Evolutionary conservation across 352 stramenopile genomes (phyloP).

Genomic region (Pythium brachiatum): DNA sequence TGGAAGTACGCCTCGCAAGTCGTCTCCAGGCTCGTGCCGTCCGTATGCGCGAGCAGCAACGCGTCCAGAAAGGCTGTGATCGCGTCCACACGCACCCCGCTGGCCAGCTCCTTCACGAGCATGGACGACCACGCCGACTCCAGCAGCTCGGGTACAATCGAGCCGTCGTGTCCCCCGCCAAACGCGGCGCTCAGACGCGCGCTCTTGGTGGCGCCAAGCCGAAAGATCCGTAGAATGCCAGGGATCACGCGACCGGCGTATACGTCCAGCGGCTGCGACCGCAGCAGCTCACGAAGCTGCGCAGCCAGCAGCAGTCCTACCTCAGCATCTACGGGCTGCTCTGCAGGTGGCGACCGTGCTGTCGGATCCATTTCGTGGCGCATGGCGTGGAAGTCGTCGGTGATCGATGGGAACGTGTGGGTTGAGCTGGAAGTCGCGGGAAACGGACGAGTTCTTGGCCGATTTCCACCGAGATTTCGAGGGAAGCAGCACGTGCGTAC

Average conservation of each 20-base stretch:
- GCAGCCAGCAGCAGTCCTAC: constrained; percentile 22
- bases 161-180: constrained; percentile 2
- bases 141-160: constrained; percentile 19
- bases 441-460: constrained; percentile 1
- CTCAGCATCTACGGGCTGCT: constrained; percentile 26
- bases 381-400: constrained; percentile 9
- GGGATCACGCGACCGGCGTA: constrained; percentile 16
- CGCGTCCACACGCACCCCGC: constrained; percentile 19
- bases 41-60: constrained; percentile 24
- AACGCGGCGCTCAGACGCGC: constrained; percentile 17
- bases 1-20: constrained; percentile 57
- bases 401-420: not conserved
- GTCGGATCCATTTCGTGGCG: constrained; percentile 25
- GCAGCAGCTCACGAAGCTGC: constrained; percentile 25
- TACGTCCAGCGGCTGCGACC: constrained; percentile 17
- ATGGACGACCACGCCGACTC: constrained; percentile 27
- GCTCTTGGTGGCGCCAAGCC: constrained; percentile 25
- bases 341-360: constrained; percentile 17
- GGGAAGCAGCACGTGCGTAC: not conserved
- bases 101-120: constrained; percentile 20
- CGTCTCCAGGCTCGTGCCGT: constrained; percentile 10
- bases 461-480: not conserved
- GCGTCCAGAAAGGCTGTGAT: constrained; percentile 26
- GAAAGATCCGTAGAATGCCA: constrained; percentile 20
- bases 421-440: not conserved